These are phyloP conservation scores for Alloteropsis angusta DNA, from an alignment of 202 grass and related monocot species.

Conservation along the genomic window DNA sequence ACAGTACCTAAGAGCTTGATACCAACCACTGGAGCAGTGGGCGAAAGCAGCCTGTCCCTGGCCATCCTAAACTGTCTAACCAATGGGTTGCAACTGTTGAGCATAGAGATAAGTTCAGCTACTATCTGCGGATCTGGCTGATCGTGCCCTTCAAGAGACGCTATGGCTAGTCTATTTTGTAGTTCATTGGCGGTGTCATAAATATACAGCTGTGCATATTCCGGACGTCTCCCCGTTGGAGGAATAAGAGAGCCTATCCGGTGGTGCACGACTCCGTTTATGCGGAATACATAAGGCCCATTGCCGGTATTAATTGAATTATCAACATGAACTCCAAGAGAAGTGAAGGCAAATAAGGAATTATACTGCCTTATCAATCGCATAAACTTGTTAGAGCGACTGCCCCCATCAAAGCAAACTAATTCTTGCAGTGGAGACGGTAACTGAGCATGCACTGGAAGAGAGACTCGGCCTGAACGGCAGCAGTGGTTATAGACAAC, in stretches of 20 bases:
- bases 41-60: background rate
- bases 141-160: background rate
- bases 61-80: background rate
- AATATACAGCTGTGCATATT: too few species aligned
- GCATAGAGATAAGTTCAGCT: background rate
- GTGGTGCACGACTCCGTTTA: background rate
- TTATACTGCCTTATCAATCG: too few species aligned
- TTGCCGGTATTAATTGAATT: background rate
- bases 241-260: background rate
- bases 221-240: too few species aligned
- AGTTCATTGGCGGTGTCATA: too few species aligned
- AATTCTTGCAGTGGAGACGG: too few species aligned
- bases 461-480: too few species aligned
- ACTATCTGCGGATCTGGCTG: background rate
- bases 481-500: too few species aligned
- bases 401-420: too few species aligned
- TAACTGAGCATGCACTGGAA: too few species aligned
- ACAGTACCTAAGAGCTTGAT: background rate
- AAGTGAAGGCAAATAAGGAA: background rate
- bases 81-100: background rate
- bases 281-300: background rate
- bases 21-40: fast-evolving
- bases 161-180: too few species aligned
- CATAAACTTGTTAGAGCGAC: too few species aligned
- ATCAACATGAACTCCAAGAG: background rate